phyloP scores from a whole-genome alignment of 257 asterid species.

The Haberlea rhodopensis region DNA sequence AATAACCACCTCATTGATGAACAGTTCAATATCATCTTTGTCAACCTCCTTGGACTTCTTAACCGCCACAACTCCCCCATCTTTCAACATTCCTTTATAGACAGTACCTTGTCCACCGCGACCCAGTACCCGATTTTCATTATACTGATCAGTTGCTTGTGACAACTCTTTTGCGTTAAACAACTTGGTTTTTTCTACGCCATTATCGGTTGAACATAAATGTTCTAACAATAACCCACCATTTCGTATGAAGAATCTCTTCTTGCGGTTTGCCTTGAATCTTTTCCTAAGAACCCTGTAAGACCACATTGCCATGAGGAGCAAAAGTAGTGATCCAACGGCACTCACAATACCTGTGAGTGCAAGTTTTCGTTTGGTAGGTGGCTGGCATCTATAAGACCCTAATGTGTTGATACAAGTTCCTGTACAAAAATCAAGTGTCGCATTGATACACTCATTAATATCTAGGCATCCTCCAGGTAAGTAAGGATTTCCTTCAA shows the following conservation, averaged over 20 bases:
- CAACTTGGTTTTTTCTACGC: constrained; percentile 29
- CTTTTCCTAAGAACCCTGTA: constrained; percentile 9
- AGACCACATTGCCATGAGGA: constrained; percentile 21
- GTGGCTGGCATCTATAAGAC: neutral
- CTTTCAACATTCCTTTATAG: constrained; percentile 41
- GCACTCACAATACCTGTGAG: constrained; percentile 17
- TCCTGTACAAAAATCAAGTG: neutral
- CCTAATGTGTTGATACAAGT: constrained; percentile 15
- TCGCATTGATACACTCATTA: constrained; percentile 20
- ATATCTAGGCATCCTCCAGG: constrained; percentile 32
- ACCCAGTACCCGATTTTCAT: constrained; percentile 36
- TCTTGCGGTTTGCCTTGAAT: constrained; percentile 23
- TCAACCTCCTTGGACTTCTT: constrained; percentile 35
- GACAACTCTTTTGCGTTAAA: constrained; percentile 30
- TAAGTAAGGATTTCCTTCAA: constrained; percentile 38
- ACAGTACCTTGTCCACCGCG: constrained; percentile 49
- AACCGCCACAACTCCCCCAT: constrained; percentile 40
- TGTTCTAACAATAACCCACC: constrained; percentile 38
- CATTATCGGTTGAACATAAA: constrained; percentile 24
- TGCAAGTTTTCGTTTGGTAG: neutral
- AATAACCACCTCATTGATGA: constrained; percentile 43
- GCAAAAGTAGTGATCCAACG: constrained; percentile 9
- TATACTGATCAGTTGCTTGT: constrained; percentile 34
- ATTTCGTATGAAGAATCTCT: constrained; percentile 31
- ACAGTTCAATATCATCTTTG: constrained; percentile 32